Conservation (phyloP, 2,329 filamentous ascomycete genomes). For the Aspergillus pseudoviridinutans region DNA sequence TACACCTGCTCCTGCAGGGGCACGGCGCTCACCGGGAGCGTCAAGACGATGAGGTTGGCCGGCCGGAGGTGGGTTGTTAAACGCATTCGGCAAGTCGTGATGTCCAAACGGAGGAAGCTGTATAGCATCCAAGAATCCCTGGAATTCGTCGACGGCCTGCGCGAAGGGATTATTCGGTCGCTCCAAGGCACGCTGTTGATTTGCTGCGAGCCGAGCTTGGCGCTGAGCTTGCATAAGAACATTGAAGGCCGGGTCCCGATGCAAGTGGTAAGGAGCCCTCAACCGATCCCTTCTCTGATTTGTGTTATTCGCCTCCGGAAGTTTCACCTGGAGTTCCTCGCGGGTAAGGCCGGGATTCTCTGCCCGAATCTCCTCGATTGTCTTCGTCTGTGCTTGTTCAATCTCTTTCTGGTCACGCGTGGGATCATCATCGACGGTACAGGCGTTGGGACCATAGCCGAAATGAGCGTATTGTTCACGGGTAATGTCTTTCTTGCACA, state of each 20-base stretch:
- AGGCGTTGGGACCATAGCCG: constrained; percentile 47
- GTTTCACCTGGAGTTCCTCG: constrained; percentile 16
- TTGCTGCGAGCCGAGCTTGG: neutral
- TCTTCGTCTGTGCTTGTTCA: constrained; percentile 23
- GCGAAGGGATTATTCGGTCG: neutral
- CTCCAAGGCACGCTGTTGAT: neutral
- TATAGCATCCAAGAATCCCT: neutral
- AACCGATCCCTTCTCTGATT: neutral
- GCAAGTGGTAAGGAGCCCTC: neutral
- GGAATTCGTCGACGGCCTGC: neutral
- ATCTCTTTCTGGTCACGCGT: constrained; percentile 23
- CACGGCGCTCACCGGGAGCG: neutral
- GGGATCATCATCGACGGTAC: constrained; percentile 13
- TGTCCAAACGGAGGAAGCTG: neutral
- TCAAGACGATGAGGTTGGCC: neutral
- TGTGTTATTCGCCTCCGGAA: neutral
- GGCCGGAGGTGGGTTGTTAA: neutral
- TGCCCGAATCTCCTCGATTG: constrained; percentile 25
- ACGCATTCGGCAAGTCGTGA: neutral
- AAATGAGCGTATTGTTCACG: constrained; percentile 67
- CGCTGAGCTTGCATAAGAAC: neutral
- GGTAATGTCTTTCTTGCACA: constrained; percentile 61
- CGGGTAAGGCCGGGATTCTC: constrained; percentile 20
- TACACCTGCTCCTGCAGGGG: neutral
- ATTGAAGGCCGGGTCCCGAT: neutral